A percentile compares a stretch with the other conserved stretches of the same genome.
Evolutionary conservation across 805 yeast genomes (phyloP).

Genomic region (Ogataea thermomethanolica): DNA sequence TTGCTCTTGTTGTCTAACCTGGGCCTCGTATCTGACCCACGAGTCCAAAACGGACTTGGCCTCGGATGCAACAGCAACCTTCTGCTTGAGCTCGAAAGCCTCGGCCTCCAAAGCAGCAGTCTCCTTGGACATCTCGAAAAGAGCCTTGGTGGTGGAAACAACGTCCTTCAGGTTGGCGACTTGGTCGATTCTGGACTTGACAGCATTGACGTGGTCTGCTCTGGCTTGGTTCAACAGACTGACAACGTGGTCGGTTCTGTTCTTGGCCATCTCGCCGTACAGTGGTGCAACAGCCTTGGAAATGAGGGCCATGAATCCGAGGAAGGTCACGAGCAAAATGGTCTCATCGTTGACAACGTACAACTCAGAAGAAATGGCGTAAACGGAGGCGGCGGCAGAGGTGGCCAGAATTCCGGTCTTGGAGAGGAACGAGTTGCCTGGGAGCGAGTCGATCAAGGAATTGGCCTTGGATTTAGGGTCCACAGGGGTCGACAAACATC

Average conservation of each 20-base stretch:
- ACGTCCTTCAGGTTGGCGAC: constrained; percentile 90
- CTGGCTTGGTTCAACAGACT: constrained; percentile 82
- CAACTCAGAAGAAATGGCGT: constrained; percentile 90
- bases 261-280: constrained; percentile 90
- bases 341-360: constrained; percentile 94
- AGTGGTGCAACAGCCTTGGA: constrained; percentile 91
- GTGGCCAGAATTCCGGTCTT: constrained; percentile 97
- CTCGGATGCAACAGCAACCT: constrained; percentile 80
- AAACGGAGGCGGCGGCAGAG: constrained; percentile 87
- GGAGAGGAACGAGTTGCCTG: constrained; percentile 83
- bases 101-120: constrained; percentile 94
- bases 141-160: constrained; percentile 83
- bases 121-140: constrained; percentile 93
- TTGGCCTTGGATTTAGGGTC: constrained; percentile 92
- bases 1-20: constrained; percentile 95
- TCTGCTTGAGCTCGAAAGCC: constrained; percentile 89
- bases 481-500: constrained; percentile 59
- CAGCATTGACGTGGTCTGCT: constrained; percentile 86
- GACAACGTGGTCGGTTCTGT: constrained; percentile 55
- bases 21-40: constrained; percentile 98
- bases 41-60: constrained; percentile 96
- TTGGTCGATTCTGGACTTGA: constrained; percentile 83
- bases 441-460: constrained; percentile 85
- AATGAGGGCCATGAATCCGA: constrained; percentile 67
- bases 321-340: constrained; percentile 74